Evolutionary conservation across 2,329 filamentous ascomycete species (phyloP), one percentile per base, ranked within the genome.

Genomic region (Nemania serpens): DNA sequence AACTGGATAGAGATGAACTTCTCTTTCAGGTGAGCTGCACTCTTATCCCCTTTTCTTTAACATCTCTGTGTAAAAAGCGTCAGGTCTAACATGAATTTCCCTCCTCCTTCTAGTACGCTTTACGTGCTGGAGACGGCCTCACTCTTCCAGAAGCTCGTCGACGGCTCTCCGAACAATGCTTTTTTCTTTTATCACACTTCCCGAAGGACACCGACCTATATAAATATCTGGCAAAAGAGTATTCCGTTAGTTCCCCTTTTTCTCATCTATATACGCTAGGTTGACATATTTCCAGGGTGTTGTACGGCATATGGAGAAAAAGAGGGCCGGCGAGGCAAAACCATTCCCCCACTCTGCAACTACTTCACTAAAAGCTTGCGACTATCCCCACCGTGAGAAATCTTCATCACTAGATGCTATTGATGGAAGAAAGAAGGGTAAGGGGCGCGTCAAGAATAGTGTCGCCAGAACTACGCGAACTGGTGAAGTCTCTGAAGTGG

Each of bases 101-200:
- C 42, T 9, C 49, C 36, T 20, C 20, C 18, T 29, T 25, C 10
- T 37, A 84, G 77, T 87, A 85, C 66, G 80, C 82, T 18, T 71
- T 80, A n/a, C 75, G 70, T 49, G 73, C 80, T 17, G 84, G 84
- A 12, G 82, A 86, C 62, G 84, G 83, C 9, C 75, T 79, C 33
- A 79, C 82, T 1, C 72, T 80, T 5, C 74, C 80, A 25, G 84
- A 87, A 55, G 81, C 81, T 0, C 71, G 78, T 9, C 70, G 76
- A 15, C 76, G 80, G 25, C 82, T 81, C 55, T 66, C 76, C 37
- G 77, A 80, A 17, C 82, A 86, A 62, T 81, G 80, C 1, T 69
- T 76, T 1, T 85, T 86, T 61, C 72, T 87, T 2, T 75, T 84
- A 12, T 76, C 77, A 4, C 84, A 87, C 58, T 82, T 85, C 48